Evolutionary conservation across 768 basidiomycete species (phyloP).

Genomic region (Sporobolomyces phaffii): DNA sequence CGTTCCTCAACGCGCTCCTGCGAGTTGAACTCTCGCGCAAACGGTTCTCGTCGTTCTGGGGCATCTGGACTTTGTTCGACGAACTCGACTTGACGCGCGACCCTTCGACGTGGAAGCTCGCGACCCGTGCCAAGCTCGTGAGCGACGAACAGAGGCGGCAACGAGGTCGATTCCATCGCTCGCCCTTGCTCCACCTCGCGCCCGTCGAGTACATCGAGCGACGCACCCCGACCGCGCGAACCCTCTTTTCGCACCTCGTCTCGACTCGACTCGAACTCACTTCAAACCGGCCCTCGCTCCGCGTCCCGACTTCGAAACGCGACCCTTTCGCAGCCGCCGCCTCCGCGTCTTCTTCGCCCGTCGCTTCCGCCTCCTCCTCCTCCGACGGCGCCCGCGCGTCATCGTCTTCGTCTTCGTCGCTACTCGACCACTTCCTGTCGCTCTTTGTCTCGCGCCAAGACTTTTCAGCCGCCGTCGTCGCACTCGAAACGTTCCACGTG

Average conservation of each 20-base stretch:
- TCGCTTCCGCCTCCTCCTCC: background rate
- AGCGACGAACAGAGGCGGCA: background rate
- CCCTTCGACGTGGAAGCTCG: conserved; percentile 1
- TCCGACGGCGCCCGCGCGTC: background rate
- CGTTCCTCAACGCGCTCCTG: conserved; percentile 21
- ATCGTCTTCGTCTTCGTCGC: background rate
- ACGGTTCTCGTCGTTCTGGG: conserved; percentile 32
- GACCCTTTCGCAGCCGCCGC: conserved; percentile 1
- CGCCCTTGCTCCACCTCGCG: conserved; percentile 5
- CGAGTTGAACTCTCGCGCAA: conserved; percentile 18
- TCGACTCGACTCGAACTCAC: conserved; percentile 1
- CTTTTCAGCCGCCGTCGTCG: conserved; percentile 6
- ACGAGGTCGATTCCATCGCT: background rate
- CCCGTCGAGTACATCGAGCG: conserved; percentile 2
- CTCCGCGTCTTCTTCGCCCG: background rate
- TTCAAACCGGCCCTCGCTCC: background rate
- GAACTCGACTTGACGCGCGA: background rate
- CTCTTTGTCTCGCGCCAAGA: conserved; percentile 7
- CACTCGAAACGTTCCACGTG: conserved; percentile 30
- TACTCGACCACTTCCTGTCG: conserved; percentile 23
- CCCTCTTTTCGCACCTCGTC: conserved; percentile 11
- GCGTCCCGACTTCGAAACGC: background rate
- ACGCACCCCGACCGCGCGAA: background rate
- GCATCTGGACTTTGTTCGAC: conserved; percentile 22
- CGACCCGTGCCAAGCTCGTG: conserved; percentile 4